Conservation (phyloP, 2,329 filamentous ascomycete genomes). For the Trichoderma semiorbis region DNA sequence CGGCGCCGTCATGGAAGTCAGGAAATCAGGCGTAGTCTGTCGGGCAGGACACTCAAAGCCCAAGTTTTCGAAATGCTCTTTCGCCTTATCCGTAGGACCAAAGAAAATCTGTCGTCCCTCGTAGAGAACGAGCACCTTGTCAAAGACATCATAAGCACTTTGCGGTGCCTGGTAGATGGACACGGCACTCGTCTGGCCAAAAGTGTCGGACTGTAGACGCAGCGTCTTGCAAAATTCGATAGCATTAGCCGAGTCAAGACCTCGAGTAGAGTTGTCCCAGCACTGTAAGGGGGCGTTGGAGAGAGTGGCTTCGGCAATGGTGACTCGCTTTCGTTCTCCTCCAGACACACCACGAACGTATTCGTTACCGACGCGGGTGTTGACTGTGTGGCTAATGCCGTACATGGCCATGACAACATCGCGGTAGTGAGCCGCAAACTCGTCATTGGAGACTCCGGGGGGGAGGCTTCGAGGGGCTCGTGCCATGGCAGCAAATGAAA, state of each 20-base stretch:
- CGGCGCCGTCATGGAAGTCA: constrained; percentile 49
- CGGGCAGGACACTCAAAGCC: constrained; percentile 53
- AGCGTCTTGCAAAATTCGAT: constrained; percentile 53
- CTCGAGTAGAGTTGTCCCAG: constrained; percentile 49
- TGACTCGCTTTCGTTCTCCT: constrained; percentile 44
- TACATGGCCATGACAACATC: constrained; percentile 24
- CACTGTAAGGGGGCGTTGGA: constrained; percentile 27
- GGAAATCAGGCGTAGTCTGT: constrained; percentile 60
- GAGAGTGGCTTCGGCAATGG: constrained; percentile 28
- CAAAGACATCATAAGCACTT: constrained; percentile 45
- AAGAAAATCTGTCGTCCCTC: constrained; percentile 67
- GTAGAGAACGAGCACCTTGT: constrained; percentile 61
- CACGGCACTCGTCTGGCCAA: constrained; percentile 45
- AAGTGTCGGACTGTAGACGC: constrained; percentile 46
- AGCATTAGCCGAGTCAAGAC: constrained; percentile 51
- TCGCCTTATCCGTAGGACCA: constrained; percentile 55
- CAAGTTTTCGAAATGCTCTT: constrained; percentile 57
- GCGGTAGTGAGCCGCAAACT: background rate
- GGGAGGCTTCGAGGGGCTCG: constrained; percentile 47
- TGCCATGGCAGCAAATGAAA: constrained; percentile 59
- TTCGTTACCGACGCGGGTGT: constrained; percentile 52
- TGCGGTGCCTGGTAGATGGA: constrained; percentile 51
- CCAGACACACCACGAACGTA: constrained; percentile 51
- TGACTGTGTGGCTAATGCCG: constrained; percentile 50
- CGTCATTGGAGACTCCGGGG: constrained; percentile 26